These are phyloP conservation scores for Agrocybe chaxingu DNA, from an alignment of 768 basidiomycete species.

Conservation along the genomic window DNA sequence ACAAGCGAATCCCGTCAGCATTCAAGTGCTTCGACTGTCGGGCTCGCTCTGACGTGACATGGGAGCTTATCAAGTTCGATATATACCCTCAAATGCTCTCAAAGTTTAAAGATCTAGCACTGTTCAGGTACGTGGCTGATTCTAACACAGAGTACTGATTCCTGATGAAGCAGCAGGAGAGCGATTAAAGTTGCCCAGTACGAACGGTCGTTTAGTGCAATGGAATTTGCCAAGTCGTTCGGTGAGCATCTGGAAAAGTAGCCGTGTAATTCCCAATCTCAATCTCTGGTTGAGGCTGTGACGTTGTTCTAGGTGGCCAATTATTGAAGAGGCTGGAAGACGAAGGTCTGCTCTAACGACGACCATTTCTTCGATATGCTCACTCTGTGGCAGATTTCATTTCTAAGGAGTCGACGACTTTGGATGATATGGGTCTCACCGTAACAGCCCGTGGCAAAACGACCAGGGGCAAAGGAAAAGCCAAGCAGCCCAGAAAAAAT, in stretches of 20 bases:
- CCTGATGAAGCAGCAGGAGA: constrained; percentile 36
- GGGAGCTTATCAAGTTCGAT: constrained; percentile 64
- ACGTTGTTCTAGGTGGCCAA: constrained; percentile 52
- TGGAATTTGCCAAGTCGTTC: constrained; percentile 57
- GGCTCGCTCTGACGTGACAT: constrained; percentile 59
- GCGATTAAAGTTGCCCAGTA: constrained; percentile 69
- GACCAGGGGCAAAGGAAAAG: constrained; percentile 35
- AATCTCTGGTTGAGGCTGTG: constrained; percentile 39
- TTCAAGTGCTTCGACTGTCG: constrained; percentile 81
- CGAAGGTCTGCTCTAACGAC: constrained; percentile 46
- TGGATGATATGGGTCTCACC: constrained; percentile 46
- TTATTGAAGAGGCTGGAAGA: constrained; percentile 66
- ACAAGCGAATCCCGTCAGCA: constrained; percentile 52
- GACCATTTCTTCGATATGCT: neutral
- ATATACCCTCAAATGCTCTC: constrained; percentile 56
- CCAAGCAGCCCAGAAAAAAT: constrained; percentile 40
- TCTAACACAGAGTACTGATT: neutral
- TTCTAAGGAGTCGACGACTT: constrained; percentile 41
- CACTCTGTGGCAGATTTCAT: constrained; percentile 51
- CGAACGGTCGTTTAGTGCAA: constrained; percentile 34
- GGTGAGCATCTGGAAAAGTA: constrained; percentile 36
- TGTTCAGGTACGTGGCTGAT: constrained; percentile 52
- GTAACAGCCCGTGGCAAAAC: constrained; percentile 37
- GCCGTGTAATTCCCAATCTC: neutral
- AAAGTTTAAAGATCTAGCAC: constrained; percentile 65